These are phyloP conservation scores for Ganoderma multipileum DNA, from an alignment of 1,284 basidiomycete genomes.

Conservation along the genomic window DNA sequence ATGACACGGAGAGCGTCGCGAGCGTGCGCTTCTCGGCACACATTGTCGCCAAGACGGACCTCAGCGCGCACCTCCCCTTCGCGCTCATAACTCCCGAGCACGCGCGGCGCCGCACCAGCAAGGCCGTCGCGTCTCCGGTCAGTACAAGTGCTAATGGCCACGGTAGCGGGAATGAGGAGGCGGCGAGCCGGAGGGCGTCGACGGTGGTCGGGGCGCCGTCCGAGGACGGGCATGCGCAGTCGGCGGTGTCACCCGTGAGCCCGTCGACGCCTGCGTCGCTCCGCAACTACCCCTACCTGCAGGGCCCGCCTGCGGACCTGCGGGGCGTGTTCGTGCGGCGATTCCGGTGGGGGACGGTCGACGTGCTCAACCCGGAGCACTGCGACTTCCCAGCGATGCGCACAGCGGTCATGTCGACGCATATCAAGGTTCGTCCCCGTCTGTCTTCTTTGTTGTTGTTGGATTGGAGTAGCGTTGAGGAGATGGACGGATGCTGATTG, in stretches of 20 bases:
- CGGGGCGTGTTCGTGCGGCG: conserved; percentile 75
- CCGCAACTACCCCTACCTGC: conserved; percentile 52
- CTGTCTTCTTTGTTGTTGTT: neutral
- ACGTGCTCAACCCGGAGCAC: conserved; percentile 82
- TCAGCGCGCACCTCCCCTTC: conserved; percentile 70
- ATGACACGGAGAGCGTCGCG: conserved; percentile 70
- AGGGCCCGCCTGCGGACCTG: conserved; percentile 66
- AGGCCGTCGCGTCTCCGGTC: conserved; percentile 20
- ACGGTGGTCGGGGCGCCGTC: conserved; percentile 40
- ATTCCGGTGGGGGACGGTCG: conserved; percentile 84
- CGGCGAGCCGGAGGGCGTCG: conserved; percentile 32
- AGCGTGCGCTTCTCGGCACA: conserved; percentile 79
- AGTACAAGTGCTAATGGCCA: conserved; percentile 26
- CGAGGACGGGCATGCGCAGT: conserved; percentile 50
- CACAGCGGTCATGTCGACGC: conserved; percentile 79
- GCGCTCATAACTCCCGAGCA: conserved; percentile 78
- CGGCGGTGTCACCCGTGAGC: conserved; percentile 36
- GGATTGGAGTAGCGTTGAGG: neutral
- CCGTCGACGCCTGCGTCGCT: conserved; percentile 32
- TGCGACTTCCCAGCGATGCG: conserved; percentile 85
- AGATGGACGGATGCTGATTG: neutral
- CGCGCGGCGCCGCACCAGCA: conserved; percentile 43
- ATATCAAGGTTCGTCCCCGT: conserved; percentile 66
- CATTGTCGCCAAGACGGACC: conserved; percentile 61
- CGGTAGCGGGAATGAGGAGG: conserved; percentile 10